phyloP scores from a whole-genome alignment of 345 rosid species.

The Odontarrhena argentea region DNA sequence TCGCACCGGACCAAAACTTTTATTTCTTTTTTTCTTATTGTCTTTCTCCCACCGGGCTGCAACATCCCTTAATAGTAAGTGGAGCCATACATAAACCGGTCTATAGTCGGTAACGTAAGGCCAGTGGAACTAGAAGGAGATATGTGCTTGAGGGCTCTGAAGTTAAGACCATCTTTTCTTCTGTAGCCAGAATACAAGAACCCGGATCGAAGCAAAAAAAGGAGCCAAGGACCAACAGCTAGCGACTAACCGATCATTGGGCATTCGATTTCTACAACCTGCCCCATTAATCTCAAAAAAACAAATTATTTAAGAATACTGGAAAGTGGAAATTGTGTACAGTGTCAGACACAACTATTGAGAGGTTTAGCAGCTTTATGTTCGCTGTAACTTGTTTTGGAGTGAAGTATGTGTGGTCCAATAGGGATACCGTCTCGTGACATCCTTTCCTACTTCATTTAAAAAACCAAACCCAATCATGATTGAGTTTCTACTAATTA shows the following conservation, averaged over 20 bases:
- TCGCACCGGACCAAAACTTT: background rate
- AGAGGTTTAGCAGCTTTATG: slow-evolving; percentile 10
- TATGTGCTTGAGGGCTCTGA: background rate
- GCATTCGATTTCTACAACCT: background rate
- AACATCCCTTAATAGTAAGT: too few relatives aligned
- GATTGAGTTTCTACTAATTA: background rate
- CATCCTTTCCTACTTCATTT: background rate
- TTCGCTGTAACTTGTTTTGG: slow-evolving; percentile 26
- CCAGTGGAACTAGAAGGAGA: background rate
- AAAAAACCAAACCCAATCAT: slow-evolving; percentile 17
- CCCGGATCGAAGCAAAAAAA: background rate
- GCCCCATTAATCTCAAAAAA: background rate
- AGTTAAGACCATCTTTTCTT: background rate
- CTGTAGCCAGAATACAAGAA: background rate
- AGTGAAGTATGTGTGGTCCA: slow-evolving; percentile 37
- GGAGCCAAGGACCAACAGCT: background rate
- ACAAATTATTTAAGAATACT: background rate
- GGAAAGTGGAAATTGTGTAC: background rate
- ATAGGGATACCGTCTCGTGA: slow-evolving; percentile 30
- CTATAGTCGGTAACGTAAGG: background rate
- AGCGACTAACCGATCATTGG: slow-evolving; percentile 20
- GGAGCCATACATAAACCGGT: background rate
- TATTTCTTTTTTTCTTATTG: too few relatives aligned
- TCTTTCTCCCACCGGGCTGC: too few relatives aligned
- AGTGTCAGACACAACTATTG: background rate